A percentile compares a stretch with the other conserved stretches of the same genome.
phyloP scores from a whole-genome alignment of 768 basidiomycete species.

The Pisolithus orientalis region DNA sequence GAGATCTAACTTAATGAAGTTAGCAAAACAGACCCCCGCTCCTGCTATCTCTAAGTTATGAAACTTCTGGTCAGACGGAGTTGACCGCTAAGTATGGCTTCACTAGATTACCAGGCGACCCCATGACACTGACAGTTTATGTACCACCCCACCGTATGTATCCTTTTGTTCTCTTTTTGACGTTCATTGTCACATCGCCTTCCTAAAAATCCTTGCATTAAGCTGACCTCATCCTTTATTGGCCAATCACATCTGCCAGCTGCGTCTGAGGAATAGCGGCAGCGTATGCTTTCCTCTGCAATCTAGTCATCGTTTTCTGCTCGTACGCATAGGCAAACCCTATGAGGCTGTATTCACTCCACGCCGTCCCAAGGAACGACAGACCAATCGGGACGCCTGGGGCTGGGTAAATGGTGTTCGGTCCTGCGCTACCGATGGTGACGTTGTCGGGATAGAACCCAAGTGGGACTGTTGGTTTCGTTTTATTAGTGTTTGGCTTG shows the following conservation, averaged over 20 bases:
- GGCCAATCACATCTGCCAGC: slow-evolving; percentile 27
- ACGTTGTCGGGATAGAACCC: slow-evolving; percentile 23
- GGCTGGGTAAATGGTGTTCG: slow-evolving; percentile 26
- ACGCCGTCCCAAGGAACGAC: slow-evolving; percentile 39
- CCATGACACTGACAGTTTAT: neutral
- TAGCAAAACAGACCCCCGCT: neutral
- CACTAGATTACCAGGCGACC: too few species aligned
- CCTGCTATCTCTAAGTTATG: slow-evolving; percentile 15
- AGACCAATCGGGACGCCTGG: slow-evolving; percentile 37
- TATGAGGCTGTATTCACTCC: slow-evolving; percentile 36
- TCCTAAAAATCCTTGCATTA: too few species aligned
- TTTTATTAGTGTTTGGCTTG: neutral
- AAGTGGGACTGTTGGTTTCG: slow-evolving; percentile 25
- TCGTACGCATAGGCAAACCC: slow-evolving; percentile 40
- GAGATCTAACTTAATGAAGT: slow-evolving; percentile 37
- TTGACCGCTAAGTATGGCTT: too few species aligned
- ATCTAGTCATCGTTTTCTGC: slow-evolving; percentile 50
- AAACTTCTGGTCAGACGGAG: neutral
- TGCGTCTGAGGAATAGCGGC: slow-evolving; percentile 55
- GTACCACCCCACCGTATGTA: neutral
- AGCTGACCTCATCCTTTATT: too few species aligned
- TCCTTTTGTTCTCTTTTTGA: neutral
- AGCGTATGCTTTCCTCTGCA: slow-evolving; percentile 41
- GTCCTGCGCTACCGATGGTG: slow-evolving; percentile 31
- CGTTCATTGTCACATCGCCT: neutral